These are phyloP conservation scores for Aspergillus arachidicola DNA, from an alignment of 2,329 filamentous ascomycete species.

Conservation along the genomic window DNA sequence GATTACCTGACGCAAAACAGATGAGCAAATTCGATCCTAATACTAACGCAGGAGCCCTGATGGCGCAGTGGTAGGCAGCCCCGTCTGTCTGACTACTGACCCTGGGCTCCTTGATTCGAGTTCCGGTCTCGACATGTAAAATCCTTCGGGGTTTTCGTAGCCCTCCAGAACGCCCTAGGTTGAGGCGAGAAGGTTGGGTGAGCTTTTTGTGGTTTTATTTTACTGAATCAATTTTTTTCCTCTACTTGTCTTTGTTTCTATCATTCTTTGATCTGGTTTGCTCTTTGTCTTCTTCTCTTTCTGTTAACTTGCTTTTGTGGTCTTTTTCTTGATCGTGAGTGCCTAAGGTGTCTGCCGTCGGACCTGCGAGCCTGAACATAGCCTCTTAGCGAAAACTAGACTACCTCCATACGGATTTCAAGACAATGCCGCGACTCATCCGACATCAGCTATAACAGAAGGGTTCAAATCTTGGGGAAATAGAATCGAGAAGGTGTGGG, in stretches of 20 bases:
- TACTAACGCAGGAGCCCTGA: neutral
- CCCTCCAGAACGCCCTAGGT: neutral
- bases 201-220: neutral
- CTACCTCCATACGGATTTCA: no score
- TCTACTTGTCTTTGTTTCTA: neutral
- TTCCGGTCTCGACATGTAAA: neutral
- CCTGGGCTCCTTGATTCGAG: neutral
- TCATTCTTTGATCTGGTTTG: no score
- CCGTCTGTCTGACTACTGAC: neutral
- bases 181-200: neutral
- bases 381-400: no score
- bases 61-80: neutral
- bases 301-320: no score
- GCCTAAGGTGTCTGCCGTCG: no score
- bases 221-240: neutral
- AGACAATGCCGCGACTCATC: no score
- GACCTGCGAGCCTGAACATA: no score
- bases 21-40: neutral
- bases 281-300: no score
- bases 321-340: no score
- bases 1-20: neutral
- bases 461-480: no score
- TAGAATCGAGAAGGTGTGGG: no score
- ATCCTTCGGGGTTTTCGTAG: neutral
- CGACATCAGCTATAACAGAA: no score